phyloP scores from a whole-genome alignment of 371 early-diverging fungal genomes.

The Saksenaea vasiformis region DNA sequence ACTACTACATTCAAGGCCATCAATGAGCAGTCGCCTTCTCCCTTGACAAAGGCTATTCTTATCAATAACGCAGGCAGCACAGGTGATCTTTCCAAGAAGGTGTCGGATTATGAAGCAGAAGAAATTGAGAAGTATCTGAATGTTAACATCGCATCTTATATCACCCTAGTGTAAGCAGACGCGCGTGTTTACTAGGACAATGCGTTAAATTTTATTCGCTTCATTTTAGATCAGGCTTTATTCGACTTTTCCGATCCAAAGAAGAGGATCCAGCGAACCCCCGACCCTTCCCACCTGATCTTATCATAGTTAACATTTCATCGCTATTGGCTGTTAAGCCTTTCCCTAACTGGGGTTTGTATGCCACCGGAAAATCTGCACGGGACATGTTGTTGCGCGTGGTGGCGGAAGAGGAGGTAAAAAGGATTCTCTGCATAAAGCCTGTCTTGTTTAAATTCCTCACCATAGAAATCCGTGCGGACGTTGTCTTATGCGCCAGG shows the following conservation, averaged over 20 bases:
- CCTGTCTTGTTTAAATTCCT: not conserved
- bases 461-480: constrained; percentile 28
- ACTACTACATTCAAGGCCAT: not conserved
- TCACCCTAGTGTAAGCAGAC: constrained; percentile 50
- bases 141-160: constrained; percentile 61
- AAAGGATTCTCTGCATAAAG: not conserved
- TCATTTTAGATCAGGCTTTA: constrained; percentile 28
- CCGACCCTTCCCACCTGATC: constrained; percentile 13
- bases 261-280: constrained; percentile 2
- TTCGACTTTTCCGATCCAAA: constrained; percentile 19
- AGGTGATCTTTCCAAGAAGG: constrained; percentile 69
- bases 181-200: not conserved
- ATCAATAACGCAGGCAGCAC: constrained; percentile 86
- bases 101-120: constrained; percentile 51
- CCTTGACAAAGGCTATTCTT: constrained; percentile 54
- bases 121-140: constrained; percentile 56
- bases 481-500: constrained; percentile 92
- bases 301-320: constrained; percentile 81
- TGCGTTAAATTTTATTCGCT: not conserved
- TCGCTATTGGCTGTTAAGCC: constrained; percentile 80
- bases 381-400: constrained; percentile 79
- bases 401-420: constrained; percentile 61
- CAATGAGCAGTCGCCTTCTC: not conserved
- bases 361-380: constrained; percentile 88
- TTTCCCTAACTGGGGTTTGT: constrained; percentile 82